A percentile compares a stretch with the other conserved stretches of the same genome.
phyloP scores from a whole-genome alignment of 768 basidiomycete genomes.

The Crepidotus variabilis region DNA sequence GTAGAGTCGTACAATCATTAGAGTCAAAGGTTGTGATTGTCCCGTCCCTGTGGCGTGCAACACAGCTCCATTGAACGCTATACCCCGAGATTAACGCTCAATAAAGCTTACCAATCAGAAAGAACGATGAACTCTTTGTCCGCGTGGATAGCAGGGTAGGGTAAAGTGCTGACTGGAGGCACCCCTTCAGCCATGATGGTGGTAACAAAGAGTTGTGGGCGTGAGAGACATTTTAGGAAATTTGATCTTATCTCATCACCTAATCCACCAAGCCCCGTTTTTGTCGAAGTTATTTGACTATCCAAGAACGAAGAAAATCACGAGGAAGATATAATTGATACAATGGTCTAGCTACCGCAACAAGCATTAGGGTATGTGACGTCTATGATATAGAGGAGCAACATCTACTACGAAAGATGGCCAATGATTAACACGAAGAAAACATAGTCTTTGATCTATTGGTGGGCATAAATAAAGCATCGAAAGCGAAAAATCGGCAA shows the following conservation, averaged over 20 bases:
- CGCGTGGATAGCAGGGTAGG: conserved; percentile 75
- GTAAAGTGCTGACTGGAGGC: conserved; percentile 61
- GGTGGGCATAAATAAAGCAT: neutral
- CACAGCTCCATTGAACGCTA: neutral
- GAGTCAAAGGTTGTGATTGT: conserved; percentile 93
- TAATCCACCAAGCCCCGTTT: no score
- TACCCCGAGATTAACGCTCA: neutral
- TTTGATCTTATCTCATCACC: neutral
- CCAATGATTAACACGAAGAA: neutral
- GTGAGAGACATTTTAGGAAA: neutral
- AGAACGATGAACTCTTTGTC: conserved; percentile 84
- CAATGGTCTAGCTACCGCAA: neutral
- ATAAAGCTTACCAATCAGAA: conserved; percentile 74
- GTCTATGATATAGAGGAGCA: neutral
- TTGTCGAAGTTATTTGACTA: no score
- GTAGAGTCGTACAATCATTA: conserved; percentile 70
- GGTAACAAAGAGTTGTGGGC: neutral
- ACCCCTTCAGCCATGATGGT: conserved; percentile 24
- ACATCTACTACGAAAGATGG: conserved; percentile 1
- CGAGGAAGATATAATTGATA: neutral
- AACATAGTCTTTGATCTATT: neutral
- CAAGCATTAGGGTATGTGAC: conserved; percentile 4
- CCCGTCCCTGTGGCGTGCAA: conserved; percentile 60
- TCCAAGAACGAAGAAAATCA: no score
- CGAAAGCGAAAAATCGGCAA: neutral